Percentiles rank a stretch among this genome's conserved stretches.
Conservation (phyloP, 495 filamentous ascomycete genomes). For the Penicillium canariense region DNA sequence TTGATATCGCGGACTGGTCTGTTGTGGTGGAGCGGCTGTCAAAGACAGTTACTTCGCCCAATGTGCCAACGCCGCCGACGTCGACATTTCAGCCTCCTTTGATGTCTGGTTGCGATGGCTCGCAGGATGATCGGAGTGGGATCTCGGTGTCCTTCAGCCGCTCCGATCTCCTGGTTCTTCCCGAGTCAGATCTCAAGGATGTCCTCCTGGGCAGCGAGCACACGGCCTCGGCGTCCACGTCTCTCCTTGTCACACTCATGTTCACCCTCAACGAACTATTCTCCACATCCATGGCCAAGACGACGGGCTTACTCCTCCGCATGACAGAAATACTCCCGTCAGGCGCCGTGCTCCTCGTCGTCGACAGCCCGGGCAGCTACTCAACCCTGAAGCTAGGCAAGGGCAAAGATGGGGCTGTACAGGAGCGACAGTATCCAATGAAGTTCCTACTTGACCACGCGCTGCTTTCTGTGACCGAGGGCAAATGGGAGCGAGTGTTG, state of each 20-base stretch:
- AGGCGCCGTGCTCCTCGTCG: constrained; percentile 73
- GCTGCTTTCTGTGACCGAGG: constrained; percentile 53
- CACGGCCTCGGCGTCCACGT: not conserved
- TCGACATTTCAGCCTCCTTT: constrained; percentile 50
- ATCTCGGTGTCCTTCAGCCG: constrained; percentile 55
- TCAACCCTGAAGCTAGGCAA: constrained; percentile 69
- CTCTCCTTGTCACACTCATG: constrained; percentile 72
- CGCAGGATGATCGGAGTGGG: constrained; percentile 5
- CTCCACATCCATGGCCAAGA: constrained; percentile 64
- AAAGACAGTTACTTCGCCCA: constrained; percentile 31
- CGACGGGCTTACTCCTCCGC: constrained; percentile 69
- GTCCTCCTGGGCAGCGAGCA: constrained; percentile 29
- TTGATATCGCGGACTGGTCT: constrained; percentile 82
- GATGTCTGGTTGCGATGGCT: constrained; percentile 41
- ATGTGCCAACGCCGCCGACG: constrained; percentile 24
- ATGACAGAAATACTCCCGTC: constrained; percentile 54
- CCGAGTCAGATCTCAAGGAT: constrained; percentile 35
- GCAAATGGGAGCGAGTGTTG: constrained; percentile 68
- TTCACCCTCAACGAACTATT: constrained; percentile 99
- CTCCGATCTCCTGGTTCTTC: constrained; percentile 59
- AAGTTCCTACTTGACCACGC: constrained; percentile 87
- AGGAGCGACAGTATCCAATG: constrained; percentile 83
- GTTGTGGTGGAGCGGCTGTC: constrained; percentile 56
- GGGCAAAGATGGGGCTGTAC: constrained; percentile 22
- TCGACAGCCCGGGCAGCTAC: constrained; percentile 92